Percentiles rank a stretch among this genome's conserved stretches.
Evolutionary conservation across 2,329 filamentous ascomycete genomes (phyloP).

Genomic region (Ceratocystis colombiana): DNA sequence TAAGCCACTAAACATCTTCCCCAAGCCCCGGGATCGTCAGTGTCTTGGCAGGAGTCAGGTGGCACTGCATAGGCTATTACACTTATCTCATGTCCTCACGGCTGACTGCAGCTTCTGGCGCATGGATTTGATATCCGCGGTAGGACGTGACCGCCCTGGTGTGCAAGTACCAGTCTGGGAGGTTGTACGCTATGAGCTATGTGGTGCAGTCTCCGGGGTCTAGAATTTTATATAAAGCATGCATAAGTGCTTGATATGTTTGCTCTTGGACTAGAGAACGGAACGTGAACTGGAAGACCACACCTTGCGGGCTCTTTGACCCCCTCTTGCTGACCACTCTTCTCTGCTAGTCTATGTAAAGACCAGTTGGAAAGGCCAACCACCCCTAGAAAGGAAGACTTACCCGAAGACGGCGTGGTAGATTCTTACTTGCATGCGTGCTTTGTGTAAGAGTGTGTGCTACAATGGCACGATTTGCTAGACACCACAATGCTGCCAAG

Average conservation of each 20-base stretch:
- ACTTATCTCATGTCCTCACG: neutral
- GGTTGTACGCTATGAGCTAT: neutral
- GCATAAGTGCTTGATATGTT: too few relatives aligned
- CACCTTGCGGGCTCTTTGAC: too few relatives aligned
- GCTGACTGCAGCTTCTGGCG: neutral
- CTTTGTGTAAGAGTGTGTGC: neutral
- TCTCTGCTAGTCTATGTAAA: neutral
- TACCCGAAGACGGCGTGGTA: neutral
- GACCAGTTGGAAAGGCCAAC: neutral
- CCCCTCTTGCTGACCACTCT: too few relatives aligned
- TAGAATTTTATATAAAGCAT: too few relatives aligned
- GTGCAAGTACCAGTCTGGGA: neutral
- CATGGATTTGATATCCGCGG: neutral
- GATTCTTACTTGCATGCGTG: neutral
- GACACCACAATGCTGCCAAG: conserved; percentile 6
- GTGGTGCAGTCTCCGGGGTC: neutral
- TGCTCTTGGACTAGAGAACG: too few relatives aligned
- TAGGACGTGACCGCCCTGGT: neutral
- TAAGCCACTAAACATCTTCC: neutral
- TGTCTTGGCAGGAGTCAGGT: conserved; percentile 1
- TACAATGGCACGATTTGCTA: conserved; percentile 3
- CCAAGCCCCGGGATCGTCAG: neutral
- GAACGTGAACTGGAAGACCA: too few relatives aligned
- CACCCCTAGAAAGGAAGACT: neutral
- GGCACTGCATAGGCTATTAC: neutral